These are phyloP conservation scores for Chrysochromulina tobinii DNA, from an alignment of 78 protist genomes.

Conservation along the genomic window DNA sequence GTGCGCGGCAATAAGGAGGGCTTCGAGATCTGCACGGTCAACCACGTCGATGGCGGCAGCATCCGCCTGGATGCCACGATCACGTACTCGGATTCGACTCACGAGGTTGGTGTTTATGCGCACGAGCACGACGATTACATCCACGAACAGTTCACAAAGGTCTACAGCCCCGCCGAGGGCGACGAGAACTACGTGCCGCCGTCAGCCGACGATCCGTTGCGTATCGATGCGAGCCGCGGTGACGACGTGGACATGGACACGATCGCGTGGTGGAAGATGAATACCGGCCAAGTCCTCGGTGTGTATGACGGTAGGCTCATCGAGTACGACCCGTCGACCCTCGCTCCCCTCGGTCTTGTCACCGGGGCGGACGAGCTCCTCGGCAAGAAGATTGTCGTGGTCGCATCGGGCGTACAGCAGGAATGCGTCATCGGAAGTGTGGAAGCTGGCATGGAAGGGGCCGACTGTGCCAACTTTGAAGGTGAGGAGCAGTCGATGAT, in stretches of 20 bases:
- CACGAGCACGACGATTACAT: neutral
- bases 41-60: neutral
- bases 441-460: neutral
- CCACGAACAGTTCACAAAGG: neutral
- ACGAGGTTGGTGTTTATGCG: neutral
- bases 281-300: neutral
- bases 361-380: neutral
- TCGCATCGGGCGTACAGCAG: neutral
- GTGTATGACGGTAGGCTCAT: neutral
- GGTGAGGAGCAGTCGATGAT: neutral
- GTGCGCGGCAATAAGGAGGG: neutral
- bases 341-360: neutral
- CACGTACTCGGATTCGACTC: neutral
- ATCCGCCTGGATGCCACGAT: neutral
- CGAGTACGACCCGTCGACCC: conserved; percentile 13
- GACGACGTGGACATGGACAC: no score
- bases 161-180: neutral
- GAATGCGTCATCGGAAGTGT: neutral
- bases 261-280: neutral
- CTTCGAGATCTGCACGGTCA: neutral
- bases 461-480: neutral
- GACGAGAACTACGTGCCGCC: neutral
- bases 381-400: neutral
- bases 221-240: neutral
- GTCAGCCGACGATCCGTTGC: neutral